Evolutionary conservation across 805 yeast species (phyloP).

Genomic region (Kuraishia molischiana): DNA sequence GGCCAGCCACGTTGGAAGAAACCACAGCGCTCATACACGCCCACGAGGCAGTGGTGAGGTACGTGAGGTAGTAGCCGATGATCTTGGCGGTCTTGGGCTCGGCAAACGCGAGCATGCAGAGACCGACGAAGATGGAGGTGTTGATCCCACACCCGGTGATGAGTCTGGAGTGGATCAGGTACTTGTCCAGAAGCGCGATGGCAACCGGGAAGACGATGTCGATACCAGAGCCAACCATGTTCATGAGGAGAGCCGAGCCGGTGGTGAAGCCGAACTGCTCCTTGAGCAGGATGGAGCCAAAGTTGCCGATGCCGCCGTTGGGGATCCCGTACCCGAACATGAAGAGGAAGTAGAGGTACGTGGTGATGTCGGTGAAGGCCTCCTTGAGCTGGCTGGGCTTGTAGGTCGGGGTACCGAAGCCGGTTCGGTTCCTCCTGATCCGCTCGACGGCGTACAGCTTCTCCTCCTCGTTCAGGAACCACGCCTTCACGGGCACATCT

Average conservation of each 20-base stretch:
- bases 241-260: slow-evolving; percentile 20
- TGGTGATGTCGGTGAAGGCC: slow-evolving; percentile 29
- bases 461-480: slow-evolving; percentile 38
- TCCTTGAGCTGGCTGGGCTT: slow-evolving; percentile 45
- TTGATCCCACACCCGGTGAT: slow-evolving; percentile 13
- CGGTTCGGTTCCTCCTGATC: slow-evolving; percentile 48
- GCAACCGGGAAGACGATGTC: slow-evolving; percentile 18
- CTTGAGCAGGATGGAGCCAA: slow-evolving; percentile 32
- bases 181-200: slow-evolving; percentile 16
- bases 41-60: slow-evolving; percentile 13
- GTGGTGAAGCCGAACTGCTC: slow-evolving; percentile 23
- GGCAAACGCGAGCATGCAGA: slow-evolving; percentile 23
- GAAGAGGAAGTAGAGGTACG: slow-evolving; percentile 37
- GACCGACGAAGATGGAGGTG: slow-evolving; percentile 14
- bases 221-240: slow-evolving; percentile 24
- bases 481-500: slow-evolving; percentile 30
- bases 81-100: slow-evolving; percentile 12
- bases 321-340: slow-evolving; percentile 37
- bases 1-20: slow-evolving; percentile 44
- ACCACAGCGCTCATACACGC: slow-evolving; percentile 21
- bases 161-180: slow-evolving; percentile 13
- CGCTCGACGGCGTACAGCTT: slow-evolving; percentile 40
- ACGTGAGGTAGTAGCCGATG: slow-evolving; percentile 13
- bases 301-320: slow-evolving; percentile 47
- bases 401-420: slow-evolving; percentile 46